Conservation (phyloP, 148 eudicot species). For the Cornus controversa region DNA sequence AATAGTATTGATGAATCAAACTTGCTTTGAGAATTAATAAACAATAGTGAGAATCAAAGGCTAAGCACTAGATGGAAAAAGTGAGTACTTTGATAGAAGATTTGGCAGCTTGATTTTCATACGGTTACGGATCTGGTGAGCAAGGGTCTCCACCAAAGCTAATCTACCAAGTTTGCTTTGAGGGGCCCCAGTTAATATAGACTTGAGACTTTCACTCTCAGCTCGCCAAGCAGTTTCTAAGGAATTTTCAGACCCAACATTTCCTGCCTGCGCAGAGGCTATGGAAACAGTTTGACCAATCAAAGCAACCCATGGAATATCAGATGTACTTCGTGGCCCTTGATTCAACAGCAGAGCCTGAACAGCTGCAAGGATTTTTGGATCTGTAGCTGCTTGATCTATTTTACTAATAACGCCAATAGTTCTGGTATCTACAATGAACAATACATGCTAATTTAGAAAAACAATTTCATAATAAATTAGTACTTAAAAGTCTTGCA, state of each 20-base stretch:
- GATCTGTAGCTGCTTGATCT: slow-evolving; percentile 92
- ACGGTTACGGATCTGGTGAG: slow-evolving; percentile 83
- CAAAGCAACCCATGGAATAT: slow-evolving; percentile 96
- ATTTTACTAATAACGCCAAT: slow-evolving; percentile 95
- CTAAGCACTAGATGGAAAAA: slow-evolving; percentile 18
- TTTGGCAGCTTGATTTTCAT: slow-evolving; percentile 91
- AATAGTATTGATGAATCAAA: too few relatives aligned
- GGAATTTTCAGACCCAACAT: slow-evolving; percentile 79
- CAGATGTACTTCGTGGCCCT: slow-evolving; percentile 92
- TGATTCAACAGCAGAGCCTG: slow-evolving; percentile 87
- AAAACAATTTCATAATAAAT: too few relatives aligned
- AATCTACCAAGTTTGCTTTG: slow-evolving; percentile 90
- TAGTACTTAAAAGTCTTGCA: not conserved
- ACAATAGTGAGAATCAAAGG: not conserved
- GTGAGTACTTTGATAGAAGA: slow-evolving; percentile 77
- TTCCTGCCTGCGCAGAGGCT: slow-evolving; percentile 88
- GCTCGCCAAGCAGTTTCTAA: slow-evolving; percentile 98
- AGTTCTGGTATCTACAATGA: slow-evolving; percentile 78
- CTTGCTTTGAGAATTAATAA: too few relatives aligned
- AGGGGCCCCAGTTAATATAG: slow-evolving; percentile 88
- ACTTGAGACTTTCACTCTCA: slow-evolving; percentile 93
- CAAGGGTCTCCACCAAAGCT: slow-evolving; percentile 90
- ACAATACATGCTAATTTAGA: slow-evolving; percentile 9
- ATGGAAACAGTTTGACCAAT: slow-evolving; percentile 98
- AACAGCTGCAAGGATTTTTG: slow-evolving; percentile 94